These are phyloP conservation scores for Apiospora aurea DNA, from an alignment of 2,329 filamentous ascomycete species.

Conservation along the genomic window DNA sequence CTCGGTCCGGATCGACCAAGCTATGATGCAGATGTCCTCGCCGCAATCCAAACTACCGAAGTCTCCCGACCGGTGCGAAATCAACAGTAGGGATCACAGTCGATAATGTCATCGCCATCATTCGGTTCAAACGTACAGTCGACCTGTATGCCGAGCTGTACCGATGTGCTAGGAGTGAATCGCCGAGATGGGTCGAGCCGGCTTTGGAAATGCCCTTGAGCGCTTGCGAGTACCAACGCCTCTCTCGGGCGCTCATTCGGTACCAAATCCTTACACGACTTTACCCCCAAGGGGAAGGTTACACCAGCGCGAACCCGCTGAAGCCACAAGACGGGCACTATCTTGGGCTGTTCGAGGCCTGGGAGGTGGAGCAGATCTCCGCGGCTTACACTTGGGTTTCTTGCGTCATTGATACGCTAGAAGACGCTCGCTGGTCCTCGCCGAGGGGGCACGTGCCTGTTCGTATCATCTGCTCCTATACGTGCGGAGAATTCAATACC, in stretches of 20 bases:
- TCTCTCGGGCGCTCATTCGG: neutral
- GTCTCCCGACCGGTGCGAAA: neutral
- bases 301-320: too few species aligned
- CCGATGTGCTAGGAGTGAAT: too few species aligned
- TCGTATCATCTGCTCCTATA: too few species aligned
- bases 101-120: neutral
- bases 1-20: neutral
- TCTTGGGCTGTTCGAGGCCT: neutral
- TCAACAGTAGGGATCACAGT: neutral
- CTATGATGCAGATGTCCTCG: neutral
- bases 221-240: neutral
- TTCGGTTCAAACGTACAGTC: neutral
- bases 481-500: too few species aligned
- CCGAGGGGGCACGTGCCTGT: too few species aligned
- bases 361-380: neutral
- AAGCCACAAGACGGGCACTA: neutral
- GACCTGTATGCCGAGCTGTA: neutral
- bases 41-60: neutral
- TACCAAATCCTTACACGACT: neutral
- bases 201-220: neutral
- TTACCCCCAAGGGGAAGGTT: neutral
- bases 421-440: neutral
- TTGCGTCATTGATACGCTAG: neutral
- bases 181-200: neutral
- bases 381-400: neutral